Base-by-base conservation (phyloP, 129 eudicot genomes). In the Smallanthus sonchifolius region DNA sequence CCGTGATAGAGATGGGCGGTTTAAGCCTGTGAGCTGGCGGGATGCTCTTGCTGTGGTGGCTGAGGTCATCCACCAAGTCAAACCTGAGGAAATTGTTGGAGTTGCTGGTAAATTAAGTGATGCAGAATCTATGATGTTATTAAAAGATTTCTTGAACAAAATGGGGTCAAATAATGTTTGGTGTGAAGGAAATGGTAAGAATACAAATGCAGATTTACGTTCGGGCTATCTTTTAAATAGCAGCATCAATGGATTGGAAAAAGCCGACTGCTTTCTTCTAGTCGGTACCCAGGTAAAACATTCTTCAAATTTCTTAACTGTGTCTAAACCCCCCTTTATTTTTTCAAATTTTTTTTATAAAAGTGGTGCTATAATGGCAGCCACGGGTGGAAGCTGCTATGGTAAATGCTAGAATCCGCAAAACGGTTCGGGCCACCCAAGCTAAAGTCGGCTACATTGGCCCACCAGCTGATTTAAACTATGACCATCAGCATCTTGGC, bases 371-470 rank as follows among this genome's bases (percentile, higher is more conserved):
- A 4, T 28, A 47, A 19, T 66, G 71, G 38, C 87, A 92, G 96
- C 98, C 98, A 71, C 82, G 98, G 48, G 87, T 87, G 1, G 98
- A 92, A 84, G 98, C 96, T 64, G 98, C 96, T 6, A 87, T 92
- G 89, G 90, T 92, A 45, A 92, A 92, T 66, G 98, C 98, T 75
- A 84, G 98, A 75, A 92, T 92, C 67, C 85, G 88, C 57, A 92
- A 92, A 80, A 86, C 98, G 9, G 98, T 89, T 14, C 67, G 83
- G 36, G 87, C 91, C 61, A 89, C 84, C 37, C 81, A 85, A 24
- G 98, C 96, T 19, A 92, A 82, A 76, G 98, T 92, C 28, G 98
- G 92, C 4, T 89, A 89, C 74, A 66, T 92, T 14, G 98, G 98
- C 77, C 95, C 96, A 45, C 65, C 88, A 13, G 55, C 90, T 3